Conservation (phyloP, 257 asterid species). For the Agastache rugosa region DNA sequence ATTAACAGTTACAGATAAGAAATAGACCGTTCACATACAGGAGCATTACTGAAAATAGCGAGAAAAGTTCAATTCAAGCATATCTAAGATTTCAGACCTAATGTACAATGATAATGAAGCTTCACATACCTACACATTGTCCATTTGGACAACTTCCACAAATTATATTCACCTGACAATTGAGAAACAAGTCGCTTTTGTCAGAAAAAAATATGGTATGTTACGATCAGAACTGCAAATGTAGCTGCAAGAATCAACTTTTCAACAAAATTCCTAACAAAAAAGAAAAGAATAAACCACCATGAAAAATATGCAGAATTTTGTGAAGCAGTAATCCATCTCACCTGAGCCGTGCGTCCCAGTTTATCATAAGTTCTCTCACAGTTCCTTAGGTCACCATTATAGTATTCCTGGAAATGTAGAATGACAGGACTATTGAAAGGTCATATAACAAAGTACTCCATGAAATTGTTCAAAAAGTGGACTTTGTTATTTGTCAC, state of each 20-base stretch:
- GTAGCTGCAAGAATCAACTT: conserved; percentile 28
- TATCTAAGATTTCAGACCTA: conserved; percentile 18
- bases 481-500: conserved; percentile 15
- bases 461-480: conserved; percentile 12
- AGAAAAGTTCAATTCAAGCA: conserved; percentile 13
- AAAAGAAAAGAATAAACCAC: conserved; percentile 15
- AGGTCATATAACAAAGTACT: conserved; percentile 24
- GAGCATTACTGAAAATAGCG: background rate
- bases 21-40: background rate
- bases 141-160: conserved; percentile 91
- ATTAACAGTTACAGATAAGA: background rate
- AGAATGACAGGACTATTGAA: conserved; percentile 29
- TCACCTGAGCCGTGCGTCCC: conserved; percentile 98
- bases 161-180: conserved; percentile 76
- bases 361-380: conserved; percentile 83
- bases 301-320: conserved; percentile 1
- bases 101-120: conserved; percentile 27
- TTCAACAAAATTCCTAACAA: conserved; percentile 10
- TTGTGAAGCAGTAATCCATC: conserved; percentile 28
- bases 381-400: conserved; percentile 77
- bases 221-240: background rate
- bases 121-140: conserved; percentile 78
- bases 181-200: conserved; percentile 26
- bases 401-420: conserved; percentile 68
- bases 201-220: conserved; percentile 13